A percentile compares a stretch with the other conserved stretches of the same genome.
These are phyloP conservation scores for Septoria linicola DNA, from an alignment of 2,329 filamentous ascomycete genomes.

Conservation along the genomic window DNA sequence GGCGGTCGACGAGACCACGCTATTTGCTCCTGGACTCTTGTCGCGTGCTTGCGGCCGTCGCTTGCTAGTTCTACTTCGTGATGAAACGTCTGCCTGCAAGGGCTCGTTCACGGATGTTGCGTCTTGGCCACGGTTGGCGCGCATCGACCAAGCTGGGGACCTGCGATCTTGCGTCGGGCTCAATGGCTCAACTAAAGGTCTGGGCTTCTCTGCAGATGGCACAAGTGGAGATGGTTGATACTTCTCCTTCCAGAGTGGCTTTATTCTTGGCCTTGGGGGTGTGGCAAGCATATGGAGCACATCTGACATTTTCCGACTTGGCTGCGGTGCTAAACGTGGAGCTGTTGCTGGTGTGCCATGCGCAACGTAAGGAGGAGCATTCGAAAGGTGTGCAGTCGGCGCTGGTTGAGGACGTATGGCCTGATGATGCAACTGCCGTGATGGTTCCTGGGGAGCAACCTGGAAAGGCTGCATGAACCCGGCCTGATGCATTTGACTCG, in stretches of 20 bases:
- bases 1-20: slow-evolving; percentile 49
- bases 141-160: slow-evolving; percentile 18
- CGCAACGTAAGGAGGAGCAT: slow-evolving; percentile 19
- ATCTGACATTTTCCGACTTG: slow-evolving; percentile 24
- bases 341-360: slow-evolving; percentile 30
- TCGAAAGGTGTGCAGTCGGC: slow-evolving; percentile 8
- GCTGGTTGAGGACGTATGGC: slow-evolving; percentile 21
- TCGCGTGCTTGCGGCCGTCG: slow-evolving; percentile 23
- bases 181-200: slow-evolving; percentile 37
- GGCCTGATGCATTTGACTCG: slow-evolving; percentile 26
- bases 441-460: slow-evolving; percentile 47
- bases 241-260: slow-evolving; percentile 35
- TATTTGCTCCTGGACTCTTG: slow-evolving; percentile 33
- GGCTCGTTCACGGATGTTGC: slow-evolving; percentile 21
- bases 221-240: slow-evolving; percentile 27
- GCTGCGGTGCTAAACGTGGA: slow-evolving; percentile 25
- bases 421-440: slow-evolving; percentile 27
- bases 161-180: slow-evolving; percentile 37
- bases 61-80: slow-evolving; percentile 18
- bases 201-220: slow-evolving; percentile 24
- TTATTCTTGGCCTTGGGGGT: slow-evolving; percentile 21
- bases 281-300: slow-evolving; percentile 34
- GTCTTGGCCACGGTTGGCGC: slow-evolving; percentile 17
- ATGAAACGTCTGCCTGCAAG: slow-evolving; percentile 13
- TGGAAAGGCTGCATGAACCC: slow-evolving; percentile 52